Evolutionary conservation across 495 filamentous ascomycete genomes (phyloP), one percentile per base, ranked within the genome.

Genomic region (Trichoderma erinaceum): DNA sequence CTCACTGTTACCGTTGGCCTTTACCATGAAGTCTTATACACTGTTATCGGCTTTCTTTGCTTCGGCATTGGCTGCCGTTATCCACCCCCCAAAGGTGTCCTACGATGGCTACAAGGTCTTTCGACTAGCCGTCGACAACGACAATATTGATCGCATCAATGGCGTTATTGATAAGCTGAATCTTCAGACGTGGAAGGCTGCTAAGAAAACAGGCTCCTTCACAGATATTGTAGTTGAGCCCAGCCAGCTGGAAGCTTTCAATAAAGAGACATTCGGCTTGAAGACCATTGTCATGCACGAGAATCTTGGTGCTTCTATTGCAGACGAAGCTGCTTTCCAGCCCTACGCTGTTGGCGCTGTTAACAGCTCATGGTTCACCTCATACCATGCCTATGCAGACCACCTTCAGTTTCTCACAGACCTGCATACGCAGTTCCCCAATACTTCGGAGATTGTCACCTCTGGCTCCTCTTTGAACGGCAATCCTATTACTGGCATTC

Each of bases 341-440:
- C 27, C 65, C 23, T 78, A 71, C 63, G 66, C 74, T 21, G 70
- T 71, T 77, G 15, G 32, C 71, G 68, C 65, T 21, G 70, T 58
- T 7, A 71, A 71, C 43, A 48, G 70, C 27, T 76, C 81, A 7
- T 88, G 83, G 83, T 88, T 87, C 76, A 78, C 85, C 69, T 73
- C 79, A 46, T 88, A 88, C 70, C 86, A 88, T 65, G 68, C 78
- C 1, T 85, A 86, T 69, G 77, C 74, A 11, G 85, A 87, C 68
- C 87, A 89, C 70, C 41, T 84, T 25, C 74, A 74, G 43, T 89
- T 80, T 68, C 76, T 86, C 70, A 75, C 74, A 16, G 83, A 86
- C 64, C 79, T 89, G 8, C 73, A 76, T 8, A 77, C 78, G 0
- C 69, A 75, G 15, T 84, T 81, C 68, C 77, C 85, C 6, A 67